These are phyloP conservation scores for Aspergillus sergii DNA, from an alignment of 2,329 filamentous ascomycete species.

Conservation along the genomic window DNA sequence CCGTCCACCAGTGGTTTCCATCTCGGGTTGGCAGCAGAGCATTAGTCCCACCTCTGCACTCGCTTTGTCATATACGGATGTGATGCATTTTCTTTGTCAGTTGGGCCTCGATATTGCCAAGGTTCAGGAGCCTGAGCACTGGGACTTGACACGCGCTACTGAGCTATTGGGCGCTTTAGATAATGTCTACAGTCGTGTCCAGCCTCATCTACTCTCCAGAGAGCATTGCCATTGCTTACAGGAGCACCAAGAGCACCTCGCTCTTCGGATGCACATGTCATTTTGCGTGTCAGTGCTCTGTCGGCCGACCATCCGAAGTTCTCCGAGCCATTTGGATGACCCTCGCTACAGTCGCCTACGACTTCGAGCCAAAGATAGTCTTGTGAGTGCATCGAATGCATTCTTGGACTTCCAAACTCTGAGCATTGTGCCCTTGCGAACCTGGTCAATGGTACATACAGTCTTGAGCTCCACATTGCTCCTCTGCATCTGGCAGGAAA, in stretches of 20 bases:
- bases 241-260: conserved; percentile 59
- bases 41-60: conserved; percentile 13
- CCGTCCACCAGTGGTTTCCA: conserved; percentile 33
- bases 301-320: conserved; percentile 55
- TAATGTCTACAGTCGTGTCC: conserved; percentile 50
- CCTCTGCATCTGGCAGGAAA: conserved; percentile 38
- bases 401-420: conserved; percentile 37
- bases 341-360: conserved; percentile 20
- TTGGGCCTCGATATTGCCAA: conserved; percentile 41
- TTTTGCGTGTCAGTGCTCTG: conserved; percentile 60
- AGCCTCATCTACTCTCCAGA: conserved; percentile 52
- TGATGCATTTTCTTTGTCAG: conserved; percentile 33
- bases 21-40: conserved; percentile 26
- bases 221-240: conserved; percentile 37
- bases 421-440: conserved; percentile 33
- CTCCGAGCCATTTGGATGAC: conserved; percentile 5
- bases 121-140: conserved; percentile 40
- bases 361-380: conserved; percentile 25
- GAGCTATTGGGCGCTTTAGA: conserved; percentile 47
- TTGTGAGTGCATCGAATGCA: conserved; percentile 32
- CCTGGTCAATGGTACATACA: conserved; percentile 40
- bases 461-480: conserved; percentile 36
- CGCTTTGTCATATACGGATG: conserved; percentile 28
- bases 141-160: conserved; percentile 21
- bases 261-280: conserved; percentile 57